A percentile compares a stretch with the other conserved stretches of the same genome.
phyloP scores from a whole-genome alignment of 2,329 filamentous ascomycete species.

The Nannizziopsis barbatae region DNA sequence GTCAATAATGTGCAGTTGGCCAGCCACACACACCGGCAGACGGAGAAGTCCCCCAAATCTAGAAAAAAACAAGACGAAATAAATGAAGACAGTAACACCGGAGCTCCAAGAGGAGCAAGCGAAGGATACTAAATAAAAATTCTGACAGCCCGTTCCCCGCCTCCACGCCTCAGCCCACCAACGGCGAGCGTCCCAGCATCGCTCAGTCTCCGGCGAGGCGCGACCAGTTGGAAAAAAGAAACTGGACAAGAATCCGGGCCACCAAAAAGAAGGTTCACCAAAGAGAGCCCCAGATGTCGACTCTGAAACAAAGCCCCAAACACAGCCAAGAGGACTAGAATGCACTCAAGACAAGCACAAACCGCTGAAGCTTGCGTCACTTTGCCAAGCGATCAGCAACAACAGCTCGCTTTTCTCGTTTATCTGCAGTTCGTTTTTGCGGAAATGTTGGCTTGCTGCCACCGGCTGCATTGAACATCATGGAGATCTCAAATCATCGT shows the following conservation, averaged over 20 bases:
- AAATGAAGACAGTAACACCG: background rate
- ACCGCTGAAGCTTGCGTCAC: conserved; percentile 5
- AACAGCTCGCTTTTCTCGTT: too few relatives aligned
- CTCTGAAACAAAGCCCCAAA: conserved; percentile 12
- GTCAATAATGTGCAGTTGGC: too few relatives aligned
- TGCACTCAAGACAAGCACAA: background rate
- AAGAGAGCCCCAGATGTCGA: background rate
- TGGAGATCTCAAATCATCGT: too few relatives aligned
- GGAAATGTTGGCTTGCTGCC: too few relatives aligned
- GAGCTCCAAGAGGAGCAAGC: background rate
- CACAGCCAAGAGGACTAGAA: conserved; percentile 4
- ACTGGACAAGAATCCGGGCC: background rate
- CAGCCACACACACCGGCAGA: too few relatives aligned
- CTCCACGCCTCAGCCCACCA: background rate
- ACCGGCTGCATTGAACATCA: too few relatives aligned
- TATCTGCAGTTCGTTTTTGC: too few relatives aligned
- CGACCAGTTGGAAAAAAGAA: background rate
- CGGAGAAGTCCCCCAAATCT: conserved; percentile 1
- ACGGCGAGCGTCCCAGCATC: background rate
- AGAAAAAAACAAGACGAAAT: background rate
- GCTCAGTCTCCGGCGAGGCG: background rate
- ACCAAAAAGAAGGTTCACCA: conserved; percentile 1
- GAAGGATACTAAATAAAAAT: background rate
- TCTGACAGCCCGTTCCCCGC: background rate
- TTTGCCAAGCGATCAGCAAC: conserved; percentile 6